Evolutionary conservation across 2,329 filamentous ascomycete genomes (phyloP).

Genomic region (Phoma sp.): DNA sequence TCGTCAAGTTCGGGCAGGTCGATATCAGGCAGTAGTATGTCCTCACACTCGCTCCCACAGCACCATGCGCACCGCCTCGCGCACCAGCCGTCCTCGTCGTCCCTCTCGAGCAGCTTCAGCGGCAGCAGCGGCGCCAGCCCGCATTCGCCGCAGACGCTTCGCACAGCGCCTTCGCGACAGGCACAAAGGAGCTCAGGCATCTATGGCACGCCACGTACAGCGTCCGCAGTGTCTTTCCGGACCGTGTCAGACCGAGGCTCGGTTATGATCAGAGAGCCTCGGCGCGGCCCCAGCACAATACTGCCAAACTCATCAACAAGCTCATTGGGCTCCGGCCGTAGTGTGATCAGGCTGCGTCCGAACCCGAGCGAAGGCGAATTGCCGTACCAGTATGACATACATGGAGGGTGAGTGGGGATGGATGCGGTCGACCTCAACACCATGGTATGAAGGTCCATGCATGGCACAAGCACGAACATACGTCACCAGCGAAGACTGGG

Average conservation of each 20-base stretch:
- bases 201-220: conserved; percentile 31
- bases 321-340: conserved; percentile 35
- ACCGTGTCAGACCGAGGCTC: conserved; percentile 34
- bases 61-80: conserved; percentile 39
- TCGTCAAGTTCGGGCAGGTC: conserved; percentile 22
- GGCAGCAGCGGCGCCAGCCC: conserved; percentile 20
- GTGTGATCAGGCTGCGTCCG: conserved; percentile 35
- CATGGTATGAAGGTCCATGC: neutral
- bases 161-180: conserved; percentile 38
- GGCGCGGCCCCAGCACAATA: conserved; percentile 39
- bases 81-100: conserved; percentile 28
- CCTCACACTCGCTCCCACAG: conserved; percentile 31
- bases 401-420: conserved; percentile 22
- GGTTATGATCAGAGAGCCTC: conserved; percentile 26
- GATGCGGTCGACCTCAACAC: neutral
- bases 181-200: conserved; percentile 28
- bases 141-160: conserved; percentile 36
- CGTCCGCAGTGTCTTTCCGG: conserved; percentile 31
- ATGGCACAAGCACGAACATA: neutral
- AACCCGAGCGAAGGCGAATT: conserved; percentile 37
- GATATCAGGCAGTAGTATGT: conserved; percentile 18
- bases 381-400: conserved; percentile 41
- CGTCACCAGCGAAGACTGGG: neutral
- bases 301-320: conserved; percentile 40
- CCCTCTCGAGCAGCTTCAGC: conserved; percentile 20